Conservation (phyloP, 495 filamentous ascomycete genomes). For the Aspergillus sclerotioniger region DNA sequence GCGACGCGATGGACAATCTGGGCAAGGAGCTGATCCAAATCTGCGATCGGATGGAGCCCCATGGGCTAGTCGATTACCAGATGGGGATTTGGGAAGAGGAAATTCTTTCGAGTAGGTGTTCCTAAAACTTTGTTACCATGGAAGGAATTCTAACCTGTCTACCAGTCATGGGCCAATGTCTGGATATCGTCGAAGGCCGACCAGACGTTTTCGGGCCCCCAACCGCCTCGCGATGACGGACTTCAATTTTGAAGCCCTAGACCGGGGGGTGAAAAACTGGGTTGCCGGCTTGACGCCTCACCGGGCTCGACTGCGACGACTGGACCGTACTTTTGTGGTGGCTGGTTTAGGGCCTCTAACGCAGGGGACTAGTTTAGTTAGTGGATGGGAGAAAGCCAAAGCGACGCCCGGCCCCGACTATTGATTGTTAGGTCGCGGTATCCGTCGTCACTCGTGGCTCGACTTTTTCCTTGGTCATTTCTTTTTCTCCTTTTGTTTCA, state of each 20-base stretch:
- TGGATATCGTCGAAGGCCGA: constrained; percentile 53
- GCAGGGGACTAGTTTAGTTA: constrained; percentile 28
- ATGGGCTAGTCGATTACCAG: constrained; percentile 94
- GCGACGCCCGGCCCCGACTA: constrained; percentile 16
- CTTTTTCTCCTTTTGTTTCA: constrained; percentile 11
- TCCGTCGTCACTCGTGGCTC: neutral
- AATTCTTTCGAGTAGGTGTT: constrained; percentile 72
- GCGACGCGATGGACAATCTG: constrained; percentile 72
- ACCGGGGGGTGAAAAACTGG: neutral
- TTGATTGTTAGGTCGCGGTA: constrained; percentile 18
- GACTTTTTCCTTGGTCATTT: constrained; percentile 8
- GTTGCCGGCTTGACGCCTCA: no score
- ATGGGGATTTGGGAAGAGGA: constrained; percentile 96
- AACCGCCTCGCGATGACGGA: constrained; percentile 20
- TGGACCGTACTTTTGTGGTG: constrained; percentile 13
- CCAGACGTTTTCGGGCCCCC: constrained; percentile 32
- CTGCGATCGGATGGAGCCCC: constrained; percentile 81
- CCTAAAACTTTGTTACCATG: neutral
- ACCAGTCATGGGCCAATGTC: constrained; percentile 63
- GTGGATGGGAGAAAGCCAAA: constrained; percentile 7
- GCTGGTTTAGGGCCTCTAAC: constrained; percentile 10
- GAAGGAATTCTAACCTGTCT: neutral
- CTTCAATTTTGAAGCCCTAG: neutral
- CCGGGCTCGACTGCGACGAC: no score
- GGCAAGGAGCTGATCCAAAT: constrained; percentile 76